Evolutionary conservation across 495 filamentous ascomycete species (phyloP), one percentile per base, ranked within the genome.

Genomic region (Lophium mytilinum): DNA sequence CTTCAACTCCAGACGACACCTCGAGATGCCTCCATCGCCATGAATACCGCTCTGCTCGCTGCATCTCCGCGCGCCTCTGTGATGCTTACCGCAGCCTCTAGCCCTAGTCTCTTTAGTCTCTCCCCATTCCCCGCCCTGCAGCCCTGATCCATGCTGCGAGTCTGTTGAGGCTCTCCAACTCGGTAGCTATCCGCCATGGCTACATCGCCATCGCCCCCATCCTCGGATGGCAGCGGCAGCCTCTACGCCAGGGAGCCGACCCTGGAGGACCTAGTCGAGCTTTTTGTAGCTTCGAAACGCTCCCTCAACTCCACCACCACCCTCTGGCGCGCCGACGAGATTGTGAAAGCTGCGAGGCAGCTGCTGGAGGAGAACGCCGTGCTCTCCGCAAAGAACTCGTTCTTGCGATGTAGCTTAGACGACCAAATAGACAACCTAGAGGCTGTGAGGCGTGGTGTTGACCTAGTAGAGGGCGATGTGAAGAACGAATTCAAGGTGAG

Each of bases 221-320:
- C 64, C 3, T 62, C 61, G 33, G 42, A 48, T 17, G 49, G 61
- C 64, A 60, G 56, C 62, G 37, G 50, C 8, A 67, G 63, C 50
- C 50, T 57, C 54, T 55, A 54, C 40, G 67, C 58, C 41, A 62
- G 61, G n/a, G 61, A 61, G 6, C 59, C 55, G 7, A 66, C 79
- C 12, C 78, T 93, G 52, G 88, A 93, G 54, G 82, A 79, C 3
- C 81, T 95, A 30, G 85, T 95, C 43, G 76, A 79, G 1, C 82
- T 94, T 73, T 87, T 97, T 30, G 79, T 96, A 14, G 85, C 84
- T 40, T 88, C 94, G 3, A 98, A 97, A 72, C 83, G 89, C 24
- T 91, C 92, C 8, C 81, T 98, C 2, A 86, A 87, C n/a, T 90
- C 88, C 1, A 88, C 92, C 62, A 80, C 73, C 46, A 83, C 90